A percentile compares a stretch with the other conserved stretches of the same genome.
Conservation (phyloP, 2,329 filamentous ascomycete genomes). For the Coleophoma crateriformis region DNA sequence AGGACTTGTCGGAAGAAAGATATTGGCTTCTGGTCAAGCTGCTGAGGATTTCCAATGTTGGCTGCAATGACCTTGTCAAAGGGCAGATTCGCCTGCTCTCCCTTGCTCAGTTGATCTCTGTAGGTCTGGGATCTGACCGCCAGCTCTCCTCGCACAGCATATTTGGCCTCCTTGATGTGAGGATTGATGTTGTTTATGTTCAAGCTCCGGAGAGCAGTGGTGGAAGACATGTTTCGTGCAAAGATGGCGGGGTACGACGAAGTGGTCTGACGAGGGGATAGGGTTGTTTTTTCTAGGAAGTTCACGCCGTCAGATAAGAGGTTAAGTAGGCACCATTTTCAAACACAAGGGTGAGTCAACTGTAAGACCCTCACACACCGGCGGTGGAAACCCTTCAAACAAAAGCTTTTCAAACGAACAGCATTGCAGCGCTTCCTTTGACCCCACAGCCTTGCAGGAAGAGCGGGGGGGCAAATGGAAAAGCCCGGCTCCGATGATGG, state of each 20-base stretch:
- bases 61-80: slow-evolving; percentile 91
- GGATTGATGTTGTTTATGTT: slow-evolving; percentile 88
- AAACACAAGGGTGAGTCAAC: neutral
- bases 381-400: neutral
- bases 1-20: slow-evolving; percentile 98
- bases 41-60: slow-evolving; percentile 98
- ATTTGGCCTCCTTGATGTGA: slow-evolving; percentile 80
- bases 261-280: neutral
- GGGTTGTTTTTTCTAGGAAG: neutral
- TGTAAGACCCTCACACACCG: neutral
- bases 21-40: slow-evolving; percentile 97
- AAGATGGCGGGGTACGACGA: neutral
- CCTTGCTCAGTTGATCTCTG: slow-evolving; percentile 64
- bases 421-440: neutral
- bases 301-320: neutral
- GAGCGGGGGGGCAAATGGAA: neutral
- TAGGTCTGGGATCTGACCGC: slow-evolving; percentile 91
- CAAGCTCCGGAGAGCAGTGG: slow-evolving; percentile 45
- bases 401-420: neutral
- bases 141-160: slow-evolving; percentile 93
- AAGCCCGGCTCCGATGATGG: neutral
- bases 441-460: slow-evolving; percentile 1
- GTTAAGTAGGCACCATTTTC: no score
- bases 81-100: slow-evolving; percentile 50
- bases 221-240: slow-evolving; percentile 25